These are phyloP conservation scores for Flaveria linearis DNA, from an alignment of 129 eudicot species.

Conservation along the genomic window DNA sequence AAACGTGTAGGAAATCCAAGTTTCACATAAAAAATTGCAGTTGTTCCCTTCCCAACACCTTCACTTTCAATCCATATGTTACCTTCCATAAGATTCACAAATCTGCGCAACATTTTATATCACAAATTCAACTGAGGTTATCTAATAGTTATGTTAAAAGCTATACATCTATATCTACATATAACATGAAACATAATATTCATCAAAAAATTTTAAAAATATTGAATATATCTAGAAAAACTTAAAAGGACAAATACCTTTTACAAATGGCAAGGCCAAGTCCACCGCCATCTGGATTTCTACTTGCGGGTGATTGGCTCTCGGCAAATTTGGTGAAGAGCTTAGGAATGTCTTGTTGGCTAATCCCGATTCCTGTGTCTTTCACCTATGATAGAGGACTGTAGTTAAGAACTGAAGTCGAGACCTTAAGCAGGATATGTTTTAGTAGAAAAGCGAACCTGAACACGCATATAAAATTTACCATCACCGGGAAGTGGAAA, in stretches of 20 bases:
- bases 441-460: conserved; percentile 47
- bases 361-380: conserved; percentile 86
- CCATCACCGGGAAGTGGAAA: conserved; percentile 57
- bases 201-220: not conserved
- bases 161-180: not conserved
- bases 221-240: not conserved
- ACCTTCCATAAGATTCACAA: conserved; percentile 96
- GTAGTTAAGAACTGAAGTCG: conserved; percentile 6
- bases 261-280: conserved; percentile 96
- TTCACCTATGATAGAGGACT: conserved; percentile 58
- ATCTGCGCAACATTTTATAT: conserved; percentile 40
- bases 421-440: not conserved
- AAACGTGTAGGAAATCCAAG: conserved; percentile 63
- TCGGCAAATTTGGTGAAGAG: conserved; percentile 82
- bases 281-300: conserved; percentile 74
- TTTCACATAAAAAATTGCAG: conserved; percentile 67
- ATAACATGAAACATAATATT: not conserved
- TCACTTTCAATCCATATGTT: conserved; percentile 92
- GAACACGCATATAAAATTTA: conserved; percentile 83
- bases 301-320: conserved; percentile 51
- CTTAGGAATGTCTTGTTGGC: conserved; percentile 83
- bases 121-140: not conserved
- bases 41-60: conserved; percentile 91
- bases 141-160: not conserved
- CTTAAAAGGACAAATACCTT: conserved; percentile 43